These are phyloP conservation scores for Mycena alexandri DNA, from an alignment of 768 basidiomycete genomes.

Conservation along the genomic window DNA sequence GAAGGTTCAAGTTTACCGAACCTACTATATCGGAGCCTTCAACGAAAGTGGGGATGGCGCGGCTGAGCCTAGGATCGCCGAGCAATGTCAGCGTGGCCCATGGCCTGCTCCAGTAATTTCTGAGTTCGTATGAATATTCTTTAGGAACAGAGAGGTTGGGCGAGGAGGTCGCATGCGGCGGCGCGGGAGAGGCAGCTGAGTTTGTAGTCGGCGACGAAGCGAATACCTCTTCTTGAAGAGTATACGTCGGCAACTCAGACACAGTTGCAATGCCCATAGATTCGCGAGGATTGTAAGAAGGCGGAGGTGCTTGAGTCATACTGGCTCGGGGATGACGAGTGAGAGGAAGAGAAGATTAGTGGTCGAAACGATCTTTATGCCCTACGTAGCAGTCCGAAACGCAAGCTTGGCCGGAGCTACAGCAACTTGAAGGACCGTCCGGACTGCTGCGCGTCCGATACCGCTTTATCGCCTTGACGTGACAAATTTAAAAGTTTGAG, in stretches of 20 bases:
- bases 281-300: conserved; percentile 17
- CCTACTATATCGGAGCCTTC: conserved; percentile 26
- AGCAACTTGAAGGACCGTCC: background rate
- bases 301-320: background rate
- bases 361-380: background rate
- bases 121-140: conserved; percentile 28
- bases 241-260: conserved; percentile 14
- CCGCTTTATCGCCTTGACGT: conserved; percentile 4
- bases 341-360: too few relatives aligned
- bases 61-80: conserved; percentile 19
- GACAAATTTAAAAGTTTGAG: too few relatives aligned
- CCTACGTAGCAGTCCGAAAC: background rate
- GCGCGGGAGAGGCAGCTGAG: background rate
- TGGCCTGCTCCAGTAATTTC: conserved; percentile 17
- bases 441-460: background rate
- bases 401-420: background rate
- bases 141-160: background rate
- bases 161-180: background rate
- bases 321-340: too few relatives aligned
- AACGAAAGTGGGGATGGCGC: conserved; percentile 21
- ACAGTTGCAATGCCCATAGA: background rate
- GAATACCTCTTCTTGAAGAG: background rate
- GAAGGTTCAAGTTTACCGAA: conserved; percentile 23
- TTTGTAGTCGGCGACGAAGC: background rate
- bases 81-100: conserved; percentile 27